Base-by-base conservation (phyloP, 106 monocot genomes). In the Apostasia ramifera region DNA sequence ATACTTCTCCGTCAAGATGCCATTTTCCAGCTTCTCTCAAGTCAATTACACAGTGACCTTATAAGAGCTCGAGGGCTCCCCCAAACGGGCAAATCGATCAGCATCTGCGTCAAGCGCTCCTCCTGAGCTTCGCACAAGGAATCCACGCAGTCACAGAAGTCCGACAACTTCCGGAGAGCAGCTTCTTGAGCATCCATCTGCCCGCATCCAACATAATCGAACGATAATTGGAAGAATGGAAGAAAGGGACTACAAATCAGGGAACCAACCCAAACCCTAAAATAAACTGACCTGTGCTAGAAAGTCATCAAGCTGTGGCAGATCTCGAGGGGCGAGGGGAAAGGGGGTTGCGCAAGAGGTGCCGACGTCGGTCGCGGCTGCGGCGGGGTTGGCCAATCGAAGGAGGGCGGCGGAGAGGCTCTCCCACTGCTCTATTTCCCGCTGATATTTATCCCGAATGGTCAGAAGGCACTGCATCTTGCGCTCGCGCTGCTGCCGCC, bases 11-110 rank as follows among this genome's bases (percentile, higher is more conserved):
- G 14, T 13, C 44, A 63, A 45, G 45, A 4, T n/a, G 43, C 44
- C 62, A 40, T 60, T 1, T 5, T 12, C 7, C 7, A 65, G 14
- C 47, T 65, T 63, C 48, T 48, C 46, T 8, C 6, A 48, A 8
- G 6, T 49, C 65, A 65, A 37, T 37, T 12, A 5, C 65, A 65
- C 65, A 65, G 11, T 13, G 65, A 65, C 48, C 65, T 48, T n/a
- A 77, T 57, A 15, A 84, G 74, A 37, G 70, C 59, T 40, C 65
- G 64, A 63, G 87, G 80, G 53, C 80, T 81, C 15, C 77, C 71
- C 87, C 87, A 87, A 50, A 87, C 71, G 8, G 83, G 83, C 61
- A 87, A 61, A 48, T 78, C 81, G 0, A 76, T 4, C 15, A 87
- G 13, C 6, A 63, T 52, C 59, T 78, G 42, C 4, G 44, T 68